These are phyloP conservation scores for Spergularia azorica DNA, from an alignment of 179 eudicot genomes.

Conservation along the genomic window DNA sequence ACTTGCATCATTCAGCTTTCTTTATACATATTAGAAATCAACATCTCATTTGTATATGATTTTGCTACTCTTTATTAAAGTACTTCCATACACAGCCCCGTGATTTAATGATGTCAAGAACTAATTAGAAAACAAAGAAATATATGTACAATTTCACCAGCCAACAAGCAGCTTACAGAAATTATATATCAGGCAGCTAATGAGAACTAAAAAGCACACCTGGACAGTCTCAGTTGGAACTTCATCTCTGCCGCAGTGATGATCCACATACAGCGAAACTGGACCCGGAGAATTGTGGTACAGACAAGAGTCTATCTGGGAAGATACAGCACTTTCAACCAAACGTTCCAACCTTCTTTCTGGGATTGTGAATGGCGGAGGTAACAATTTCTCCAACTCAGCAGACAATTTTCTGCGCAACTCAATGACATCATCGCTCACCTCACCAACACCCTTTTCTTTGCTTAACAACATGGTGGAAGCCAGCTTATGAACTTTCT, in stretches of 20 bases:
- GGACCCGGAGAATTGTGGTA: conserved; percentile 62
- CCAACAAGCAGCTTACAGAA: conserved; percentile 1
- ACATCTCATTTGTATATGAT: too few relatives aligned
- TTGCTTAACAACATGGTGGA: conserved; percentile 47
- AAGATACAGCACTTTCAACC: conserved; percentile 63
- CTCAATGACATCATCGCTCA: conserved; percentile 38
- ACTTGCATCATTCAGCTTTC: too few relatives aligned
- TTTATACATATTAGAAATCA: too few relatives aligned
- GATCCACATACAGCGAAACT: conserved; percentile 70
- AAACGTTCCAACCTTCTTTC: conserved; percentile 82
- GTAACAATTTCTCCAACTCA: conserved; percentile 70
- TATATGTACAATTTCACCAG: background rate
- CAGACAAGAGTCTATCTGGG: conserved; percentile 74
- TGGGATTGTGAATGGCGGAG: conserved; percentile 71
- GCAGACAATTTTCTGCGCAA: conserved; percentile 43
- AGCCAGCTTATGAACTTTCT: conserved; percentile 70
- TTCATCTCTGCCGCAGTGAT: conserved; percentile 63
- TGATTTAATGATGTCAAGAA: too few relatives aligned
- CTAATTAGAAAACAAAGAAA: background rate
- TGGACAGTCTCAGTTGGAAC: conserved; percentile 84
- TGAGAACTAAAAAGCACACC: conserved; percentile 46
- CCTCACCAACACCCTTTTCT: conserved; percentile 38
- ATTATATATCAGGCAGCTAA: background rate
- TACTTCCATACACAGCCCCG: too few relatives aligned
- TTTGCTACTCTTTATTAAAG: too few relatives aligned